These are phyloP conservation scores for Scopulariopsis brevicaulis DNA, from an alignment of 2,329 filamentous ascomycete genomes.

Conservation along the genomic window DNA sequence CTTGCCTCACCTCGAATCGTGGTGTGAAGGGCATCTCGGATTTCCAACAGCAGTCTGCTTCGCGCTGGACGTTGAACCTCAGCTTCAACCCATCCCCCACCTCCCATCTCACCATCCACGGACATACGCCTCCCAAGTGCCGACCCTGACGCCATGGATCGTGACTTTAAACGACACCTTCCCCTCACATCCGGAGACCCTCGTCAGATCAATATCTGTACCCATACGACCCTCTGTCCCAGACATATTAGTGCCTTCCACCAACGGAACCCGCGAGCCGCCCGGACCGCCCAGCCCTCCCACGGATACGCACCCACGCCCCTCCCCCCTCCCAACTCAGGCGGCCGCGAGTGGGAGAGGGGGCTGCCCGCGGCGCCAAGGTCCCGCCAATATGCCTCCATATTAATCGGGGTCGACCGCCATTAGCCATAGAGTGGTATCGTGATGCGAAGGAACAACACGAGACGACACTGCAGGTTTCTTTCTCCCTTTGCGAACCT, in stretches of 20 bases:
- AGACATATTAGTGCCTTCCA: neutral
- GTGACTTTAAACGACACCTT: too few relatives aligned
- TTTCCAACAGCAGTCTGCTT: too few relatives aligned
- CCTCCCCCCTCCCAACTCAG: neutral
- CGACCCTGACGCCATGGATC: too few relatives aligned
- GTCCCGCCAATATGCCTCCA: neutral
- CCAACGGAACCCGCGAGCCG: neutral
- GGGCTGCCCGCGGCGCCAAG: neutral
- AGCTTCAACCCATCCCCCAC: too few relatives aligned
- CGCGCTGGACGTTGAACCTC: too few relatives aligned
- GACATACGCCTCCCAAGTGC: too few relatives aligned
- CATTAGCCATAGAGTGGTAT: neutral
- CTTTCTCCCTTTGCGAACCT: neutral
- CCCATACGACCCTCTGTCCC: neutral
- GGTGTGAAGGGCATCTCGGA: too few relatives aligned
- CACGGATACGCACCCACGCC: neutral
- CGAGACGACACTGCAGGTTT: neutral
- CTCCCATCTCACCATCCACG: too few relatives aligned
- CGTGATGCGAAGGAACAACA: neutral
- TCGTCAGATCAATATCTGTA: neutral
- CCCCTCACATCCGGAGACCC: neutral
- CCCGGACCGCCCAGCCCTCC: neutral
- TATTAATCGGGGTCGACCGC: neutral
- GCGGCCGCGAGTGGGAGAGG: neutral
- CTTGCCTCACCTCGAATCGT: too few relatives aligned